Percentiles rank a stretch among this genome's conserved stretches.
These are phyloP conservation scores for Globisporangium orthogonon DNA, from an alignment of 352 stramenopile species.

Conservation along the genomic window DNA sequence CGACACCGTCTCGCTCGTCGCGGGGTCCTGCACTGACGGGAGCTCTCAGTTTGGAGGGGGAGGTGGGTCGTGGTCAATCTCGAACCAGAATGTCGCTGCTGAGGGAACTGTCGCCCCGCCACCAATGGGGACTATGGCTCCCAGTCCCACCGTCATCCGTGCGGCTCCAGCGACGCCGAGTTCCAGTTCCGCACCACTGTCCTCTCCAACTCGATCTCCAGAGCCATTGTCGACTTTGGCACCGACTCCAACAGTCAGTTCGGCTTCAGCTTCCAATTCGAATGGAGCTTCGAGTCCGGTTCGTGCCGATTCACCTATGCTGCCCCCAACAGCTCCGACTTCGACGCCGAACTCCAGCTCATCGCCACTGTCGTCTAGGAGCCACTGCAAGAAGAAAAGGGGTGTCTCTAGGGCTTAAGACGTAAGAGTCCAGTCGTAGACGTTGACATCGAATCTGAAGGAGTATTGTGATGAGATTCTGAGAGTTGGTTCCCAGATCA, in stretches of 20 bases:
- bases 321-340: too few species aligned
- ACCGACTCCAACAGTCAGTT: not conserved
- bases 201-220: not conserved
- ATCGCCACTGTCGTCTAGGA: not conserved
- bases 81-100: constrained; percentile 8
- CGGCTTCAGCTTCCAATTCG: not conserved
- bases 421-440: too few species aligned
- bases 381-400: not conserved
- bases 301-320: not conserved
- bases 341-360: not conserved
- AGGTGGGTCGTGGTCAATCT: too few species aligned
- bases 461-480: too few species aligned
- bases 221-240: not conserved
- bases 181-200: constrained; percentile 2
- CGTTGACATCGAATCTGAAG: too few species aligned
- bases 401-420: too few species aligned
- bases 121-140: constrained; percentile 1
- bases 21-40: constrained; percentile 25
- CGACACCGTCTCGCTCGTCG: constrained; percentile 38
- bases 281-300: not conserved
- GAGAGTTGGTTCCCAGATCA: too few species aligned
- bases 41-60: constrained; percentile 35
- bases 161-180: constrained; percentile 6
- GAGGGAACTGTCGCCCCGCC: constrained; percentile 3
- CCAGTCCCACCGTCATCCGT: constrained; percentile 9